Base-by-base conservation (phyloP, 352 stramenopile species). In the Phytopythium cucurbitacearum region DNA sequence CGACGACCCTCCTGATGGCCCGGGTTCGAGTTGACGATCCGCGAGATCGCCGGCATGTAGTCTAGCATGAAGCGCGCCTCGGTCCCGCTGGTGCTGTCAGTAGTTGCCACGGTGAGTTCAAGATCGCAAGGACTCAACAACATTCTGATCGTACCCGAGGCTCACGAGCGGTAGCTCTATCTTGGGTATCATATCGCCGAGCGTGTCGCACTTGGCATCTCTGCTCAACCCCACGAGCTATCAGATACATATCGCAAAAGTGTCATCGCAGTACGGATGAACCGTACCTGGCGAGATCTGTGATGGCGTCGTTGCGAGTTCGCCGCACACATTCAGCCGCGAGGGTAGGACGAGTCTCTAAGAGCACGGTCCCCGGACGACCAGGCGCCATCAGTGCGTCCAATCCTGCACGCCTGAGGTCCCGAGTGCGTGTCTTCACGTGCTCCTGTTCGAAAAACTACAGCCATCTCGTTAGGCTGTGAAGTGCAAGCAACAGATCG, bases 1-100 rank as follows among this genome's bases (percentile, higher is more conserved):
- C 82, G 80, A 4, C 80, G 71, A 42, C 71, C 74, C 67, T 84
- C 71, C 56, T 88, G 71, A 42, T 76, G 54, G 4, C 64, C 69
- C 4, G 70, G 71, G 45, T 65, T 86, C 43, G 64, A 71, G 32
- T 59, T 62, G 7, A 78, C 44, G 48, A 93, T 63, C 32, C 68
- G 70, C 42, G 70, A 67, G 40, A 93, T 52, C 72, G 89, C 78
- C 10, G 82, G 80, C 59, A 91, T 66, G 61, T 88, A 89, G 63
- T 93, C 82, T 37, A 85, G 56, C 7, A 61, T 61, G 54, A 88
- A 86, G 37, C 61, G 62, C 8, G 62, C 32, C 49, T 71, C 74
- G 33, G 66, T 66, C 38, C 62, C 60, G 56, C 60, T 76, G 54
- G 48, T 65, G n/a, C 50, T 48, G 40, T 34, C 35, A 35, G 39